Base-by-base conservation (phyloP, 208 protist species). In the Zelonia costaricensis region DNA sequence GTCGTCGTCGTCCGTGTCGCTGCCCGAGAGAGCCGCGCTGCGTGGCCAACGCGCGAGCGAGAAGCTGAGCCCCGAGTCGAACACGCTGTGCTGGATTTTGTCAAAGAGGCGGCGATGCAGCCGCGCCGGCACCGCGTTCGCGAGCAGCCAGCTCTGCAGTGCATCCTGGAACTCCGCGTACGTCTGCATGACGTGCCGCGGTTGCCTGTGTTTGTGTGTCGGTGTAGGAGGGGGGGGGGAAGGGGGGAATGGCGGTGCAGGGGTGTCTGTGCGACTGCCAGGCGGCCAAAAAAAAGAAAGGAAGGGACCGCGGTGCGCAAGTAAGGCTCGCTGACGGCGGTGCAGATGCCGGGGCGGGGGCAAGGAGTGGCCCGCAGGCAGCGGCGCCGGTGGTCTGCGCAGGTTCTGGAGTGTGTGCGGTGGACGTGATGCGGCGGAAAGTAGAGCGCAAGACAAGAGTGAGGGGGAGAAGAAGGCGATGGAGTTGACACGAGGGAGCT, bases 11-110 rank as follows among this genome's bases (percentile, higher is more conserved):
- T 74, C 61, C 16, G 10, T 28, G 18, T 78, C 66, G n/a, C 46
- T 46, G 10, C 58, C 60, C 0, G 45, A 54, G 23, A 13, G 25
- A 4, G 10, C 51, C 4, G 51, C 35, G 3, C 16, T 4, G 51
- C 15, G 36, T 12, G 36, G 28, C 59, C 38, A 47, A 1, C 23
- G 51, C 22, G 74, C 76, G 28, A 84, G 51, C 0, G 74, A 52
- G 57, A 88, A 88, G 42, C 42, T 55, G 23, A 5, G 46, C 20
- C 78, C 75, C 0, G 61, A 68, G 55, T 88, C 78, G 49, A 84
- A 82, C 42, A 70, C 33, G 43, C 75, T 43, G 20, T 64, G 31
- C 3, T 51, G 20, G n/a, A 88, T 52, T 46, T 84, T 82, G 16
- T 80, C 58, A 60, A 70, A 77, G 8, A 84, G 65, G 13, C 47